phyloP scores from a whole-genome alignment of 768 basidiomycete species.

The Chalciporus pseudorubinellus region DNA sequence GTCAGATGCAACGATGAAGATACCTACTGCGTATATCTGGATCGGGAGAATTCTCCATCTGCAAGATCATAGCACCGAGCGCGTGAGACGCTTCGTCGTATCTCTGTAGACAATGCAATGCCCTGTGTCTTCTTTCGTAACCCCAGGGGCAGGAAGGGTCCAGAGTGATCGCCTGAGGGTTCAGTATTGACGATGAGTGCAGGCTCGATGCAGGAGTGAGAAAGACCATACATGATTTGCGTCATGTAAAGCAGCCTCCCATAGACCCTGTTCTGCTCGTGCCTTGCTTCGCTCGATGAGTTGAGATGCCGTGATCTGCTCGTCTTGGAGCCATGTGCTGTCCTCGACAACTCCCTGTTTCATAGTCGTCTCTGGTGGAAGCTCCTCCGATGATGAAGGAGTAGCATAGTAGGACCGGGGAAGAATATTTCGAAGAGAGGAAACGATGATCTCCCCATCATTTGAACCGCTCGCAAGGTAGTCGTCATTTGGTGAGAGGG shows the following conservation, averaged over 20 bases:
- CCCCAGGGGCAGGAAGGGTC: conserved; percentile 1
- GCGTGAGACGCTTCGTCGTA: conserved; percentile 2
- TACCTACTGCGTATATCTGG: neutral
- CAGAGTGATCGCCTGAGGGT: neutral
- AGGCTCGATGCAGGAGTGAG: too few relatives aligned
- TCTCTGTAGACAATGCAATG: neutral
- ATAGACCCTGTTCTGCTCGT: neutral
- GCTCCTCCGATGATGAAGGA: too few relatives aligned
- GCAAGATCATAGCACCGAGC: neutral
- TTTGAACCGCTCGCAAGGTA: neutral
- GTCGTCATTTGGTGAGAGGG: neutral
- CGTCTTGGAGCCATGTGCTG: too few relatives aligned
- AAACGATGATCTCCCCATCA: neutral
- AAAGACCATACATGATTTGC: conserved; percentile 11
- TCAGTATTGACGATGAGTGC: too few relatives aligned
- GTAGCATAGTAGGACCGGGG: neutral
- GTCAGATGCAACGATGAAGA: too few relatives aligned
- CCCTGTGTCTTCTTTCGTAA: neutral
- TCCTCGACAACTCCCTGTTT: too few relatives aligned
- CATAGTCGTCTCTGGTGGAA: too few relatives aligned
- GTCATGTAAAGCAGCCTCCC: conserved; percentile 11
- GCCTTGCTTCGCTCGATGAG: conserved; percentile 11
- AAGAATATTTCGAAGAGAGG: neutral
- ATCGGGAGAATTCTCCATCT: neutral
- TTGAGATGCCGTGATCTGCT: neutral